phyloP scores from a whole-genome alignment of 2,329 filamentous ascomycete species.

The Blumeria hordei region DNA sequence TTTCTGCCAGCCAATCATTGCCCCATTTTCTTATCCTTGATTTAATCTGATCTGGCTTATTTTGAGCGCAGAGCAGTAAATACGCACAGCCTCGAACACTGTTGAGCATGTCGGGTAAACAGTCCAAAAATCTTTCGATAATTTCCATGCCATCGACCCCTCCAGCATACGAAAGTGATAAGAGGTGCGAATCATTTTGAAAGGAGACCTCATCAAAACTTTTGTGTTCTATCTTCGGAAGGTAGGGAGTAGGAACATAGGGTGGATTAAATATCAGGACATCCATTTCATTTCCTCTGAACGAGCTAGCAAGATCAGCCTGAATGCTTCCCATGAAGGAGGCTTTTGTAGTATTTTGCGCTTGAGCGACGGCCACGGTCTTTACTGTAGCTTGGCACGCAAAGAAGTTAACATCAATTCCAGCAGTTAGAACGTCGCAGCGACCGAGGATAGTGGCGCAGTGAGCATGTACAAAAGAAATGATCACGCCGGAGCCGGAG shows the following conservation, averaged over 20 bases:
- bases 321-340: constrained; percentile 40
- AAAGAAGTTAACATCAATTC: constrained; percentile 64
- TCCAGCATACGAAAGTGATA: constrained; percentile 73
- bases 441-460: constrained; percentile 47
- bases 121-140: constrained; percentile 52
- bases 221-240: constrained; percentile 18
- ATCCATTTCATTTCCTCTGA: constrained; percentile 40
- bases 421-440: constrained; percentile 43
- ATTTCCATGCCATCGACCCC: constrained; percentile 84
- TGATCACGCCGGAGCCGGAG: constrained; percentile 78
- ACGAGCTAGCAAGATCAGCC: constrained; percentile 41
- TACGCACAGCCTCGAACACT: constrained; percentile 56
- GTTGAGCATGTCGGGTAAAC: constrained; percentile 39
- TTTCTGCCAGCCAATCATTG: constrained; percentile 46
- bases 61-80: constrained; percentile 72
- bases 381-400: constrained; percentile 53
- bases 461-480: constrained; percentile 67
- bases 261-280: constrained; percentile 91
- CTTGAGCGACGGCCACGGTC: constrained; percentile 32
- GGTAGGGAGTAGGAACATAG: constrained; percentile 66
- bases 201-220: constrained; percentile 22
- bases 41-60: constrained; percentile 57
- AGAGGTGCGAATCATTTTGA: constrained; percentile 59
- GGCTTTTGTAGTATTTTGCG: constrained; percentile 16
- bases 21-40: constrained; percentile 31